Conservation (phyloP, 495 filamentous ascomycete species). For the Neurospora terricola region DNA sequence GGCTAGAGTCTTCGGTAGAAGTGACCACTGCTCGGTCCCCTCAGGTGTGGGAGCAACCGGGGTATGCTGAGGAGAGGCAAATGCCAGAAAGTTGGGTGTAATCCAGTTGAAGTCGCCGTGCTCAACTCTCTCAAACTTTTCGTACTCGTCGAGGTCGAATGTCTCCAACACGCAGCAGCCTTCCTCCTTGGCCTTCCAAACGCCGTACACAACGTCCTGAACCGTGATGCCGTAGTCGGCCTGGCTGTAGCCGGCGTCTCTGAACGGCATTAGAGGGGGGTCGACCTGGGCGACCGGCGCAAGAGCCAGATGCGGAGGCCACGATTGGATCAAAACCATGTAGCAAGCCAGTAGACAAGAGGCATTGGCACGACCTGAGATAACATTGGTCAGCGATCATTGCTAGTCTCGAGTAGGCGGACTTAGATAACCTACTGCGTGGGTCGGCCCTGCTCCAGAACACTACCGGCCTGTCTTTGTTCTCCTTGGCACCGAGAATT, state of each 20-base stretch:
- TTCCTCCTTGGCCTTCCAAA: conserved; percentile 98
- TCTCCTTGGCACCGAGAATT: conserved; percentile 74
- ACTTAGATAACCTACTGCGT: conserved; percentile 50
- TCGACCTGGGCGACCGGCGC: conserved; percentile 93
- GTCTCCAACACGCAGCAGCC: conserved; percentile 75
- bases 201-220: conserved; percentile 95
- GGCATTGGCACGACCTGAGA: conserved; percentile 75
- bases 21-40: conserved; percentile 59
- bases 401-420: neutral
- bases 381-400: conserved; percentile 13
- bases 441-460: conserved; percentile 92
- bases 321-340: conserved; percentile 96
- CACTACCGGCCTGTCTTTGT: conserved; percentile 73
- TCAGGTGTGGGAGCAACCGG: conserved; percentile 60
- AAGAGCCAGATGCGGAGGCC: conserved; percentile 96
- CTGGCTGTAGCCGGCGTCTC: conserved; percentile 96
- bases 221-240: conserved; percentile 91
- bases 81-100: conserved; percentile 87
- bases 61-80: conserved; percentile 83
- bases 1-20: conserved; percentile 56
- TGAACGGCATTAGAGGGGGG: conserved; percentile 95
- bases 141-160: conserved; percentile 94
- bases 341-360: conserved; percentile 93
- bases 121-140: conserved; percentile 89
- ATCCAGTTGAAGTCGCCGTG: conserved; percentile 99